A percentile compares a stretch with the other conserved stretches of the same genome.
phyloP scores from a whole-genome alignment of 176 grass and related monocot species.

The Triticum urartu region DNA sequence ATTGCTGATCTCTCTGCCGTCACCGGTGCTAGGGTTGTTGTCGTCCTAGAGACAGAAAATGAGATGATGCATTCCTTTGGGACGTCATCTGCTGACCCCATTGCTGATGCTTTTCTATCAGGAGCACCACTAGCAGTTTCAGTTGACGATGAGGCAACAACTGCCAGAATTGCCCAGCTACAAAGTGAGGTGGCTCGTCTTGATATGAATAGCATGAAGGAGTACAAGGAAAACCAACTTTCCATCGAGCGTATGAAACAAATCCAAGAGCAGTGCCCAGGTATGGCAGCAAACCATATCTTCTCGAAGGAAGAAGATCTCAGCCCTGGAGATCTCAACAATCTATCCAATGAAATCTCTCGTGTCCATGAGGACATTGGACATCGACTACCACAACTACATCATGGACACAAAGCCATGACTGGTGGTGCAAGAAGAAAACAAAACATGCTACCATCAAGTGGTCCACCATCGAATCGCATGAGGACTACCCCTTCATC shows the following conservation, averaged over 20 bases:
- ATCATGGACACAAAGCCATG: background rate
- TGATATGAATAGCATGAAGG: background rate
- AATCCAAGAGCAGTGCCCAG: background rate
- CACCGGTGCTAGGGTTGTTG: background rate
- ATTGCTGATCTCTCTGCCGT: background rate
- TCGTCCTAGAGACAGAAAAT: background rate
- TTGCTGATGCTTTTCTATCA: background rate
- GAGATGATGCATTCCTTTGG: background rate
- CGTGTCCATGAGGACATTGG: background rate
- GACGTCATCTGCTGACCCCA: background rate
- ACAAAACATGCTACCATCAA: background rate
- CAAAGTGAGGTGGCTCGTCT: background rate
- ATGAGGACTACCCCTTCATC: no score
- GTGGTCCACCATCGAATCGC: background rate
- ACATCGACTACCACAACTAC: background rate
- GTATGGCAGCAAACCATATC: background rate
- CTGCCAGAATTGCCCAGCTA: background rate
- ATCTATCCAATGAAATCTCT: background rate
- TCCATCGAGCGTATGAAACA: background rate
- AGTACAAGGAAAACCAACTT: background rate
- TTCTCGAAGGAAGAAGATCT: background rate
- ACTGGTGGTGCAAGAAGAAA: no score
- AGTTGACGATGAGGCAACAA: background rate
- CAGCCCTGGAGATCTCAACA: background rate
- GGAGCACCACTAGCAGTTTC: background rate